Conservation (phyloP, 768 basidiomycete genomes). For the Phylloporus sp. region DNA sequence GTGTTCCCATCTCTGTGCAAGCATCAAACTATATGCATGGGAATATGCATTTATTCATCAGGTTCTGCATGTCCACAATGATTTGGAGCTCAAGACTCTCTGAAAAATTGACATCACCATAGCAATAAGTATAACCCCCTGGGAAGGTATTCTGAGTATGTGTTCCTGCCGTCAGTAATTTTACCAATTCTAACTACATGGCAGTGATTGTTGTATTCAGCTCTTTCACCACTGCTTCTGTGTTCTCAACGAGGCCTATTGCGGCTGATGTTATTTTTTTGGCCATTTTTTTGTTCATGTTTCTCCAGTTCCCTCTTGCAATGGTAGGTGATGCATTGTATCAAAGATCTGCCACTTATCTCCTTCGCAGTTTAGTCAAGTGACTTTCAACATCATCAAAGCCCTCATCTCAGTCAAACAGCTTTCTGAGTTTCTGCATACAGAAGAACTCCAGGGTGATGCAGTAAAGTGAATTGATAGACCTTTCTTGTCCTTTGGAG, state of each 20-base stretch:
- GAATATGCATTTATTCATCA: slow-evolving; percentile 83
- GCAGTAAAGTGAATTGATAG: slow-evolving; percentile 53
- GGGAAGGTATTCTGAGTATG: slow-evolving; percentile 60
- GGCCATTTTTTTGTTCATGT: slow-evolving; percentile 85
- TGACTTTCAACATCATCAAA: slow-evolving; percentile 79
- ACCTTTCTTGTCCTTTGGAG: slow-evolving; percentile 45
- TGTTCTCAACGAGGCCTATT: slow-evolving; percentile 57
- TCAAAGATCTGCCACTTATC: not conserved
- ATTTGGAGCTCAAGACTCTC: slow-evolving; percentile 77
- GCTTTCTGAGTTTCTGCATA: slow-evolving; percentile 66
- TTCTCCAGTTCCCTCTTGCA: slow-evolving; percentile 79
- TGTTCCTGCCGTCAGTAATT: not conserved
- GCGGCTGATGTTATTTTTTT: slow-evolving; percentile 94
- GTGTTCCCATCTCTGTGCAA: slow-evolving; percentile 22
- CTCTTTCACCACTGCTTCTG: slow-evolving; percentile 71
- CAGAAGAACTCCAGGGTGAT: slow-evolving; percentile 76
- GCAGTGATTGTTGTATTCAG: slow-evolving; percentile 72
- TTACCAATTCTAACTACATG: not conserved
- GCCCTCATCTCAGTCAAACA: slow-evolving; percentile 80
- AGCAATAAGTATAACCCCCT: slow-evolving; percentile 58
- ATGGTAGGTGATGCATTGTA: slow-evolving; percentile 46
- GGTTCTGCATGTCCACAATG: slow-evolving; percentile 74
- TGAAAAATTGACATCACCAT: slow-evolving; percentile 75
- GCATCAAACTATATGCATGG: slow-evolving; percentile 93
- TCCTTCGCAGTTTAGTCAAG: slow-evolving; percentile 52